Base-by-base conservation (phyloP, 768 basidiomycete species). In the Suillus subaureus region DNA sequence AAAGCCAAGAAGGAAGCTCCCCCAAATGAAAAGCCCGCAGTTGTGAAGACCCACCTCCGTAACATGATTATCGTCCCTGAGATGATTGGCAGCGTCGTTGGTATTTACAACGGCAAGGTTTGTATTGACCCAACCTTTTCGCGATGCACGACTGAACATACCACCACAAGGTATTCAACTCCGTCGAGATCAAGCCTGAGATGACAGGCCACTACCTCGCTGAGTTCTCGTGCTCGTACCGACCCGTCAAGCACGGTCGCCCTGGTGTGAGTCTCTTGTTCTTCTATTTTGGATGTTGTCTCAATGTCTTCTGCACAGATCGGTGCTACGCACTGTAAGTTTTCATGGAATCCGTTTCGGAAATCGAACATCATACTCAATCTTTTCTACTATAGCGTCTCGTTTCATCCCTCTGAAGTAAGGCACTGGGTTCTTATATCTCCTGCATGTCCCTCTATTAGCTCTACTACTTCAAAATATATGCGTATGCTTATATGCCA, bases 11-110 rank as follows among this genome's bases (percentile, higher is more conserved):
- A 97, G 85, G 96, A 98, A 81, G 95, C 96, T n/a, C 93, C 89
- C 64, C 93, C 97, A 71, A 97, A 98, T 82, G 96, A 99, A 84
- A 99, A 99, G 86, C 97, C 97, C 66, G 87, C 94, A 61, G 93
- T 96, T 72, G 97, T 99, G 76, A 99, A 99, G 88, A 99, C 97
- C 65, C 97, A 99, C 82, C 86, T 99, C 73, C 94, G 97, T 75
- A 91, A 99, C 83, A 99, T 99, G 97, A 97, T 99, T 81, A 91
- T 99, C 81, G 97, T 99, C 66, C 97, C 97, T 60, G 97, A 99
- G 85, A 99, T 99, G 97, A 98, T 99, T 80, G 97, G 97, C 68
- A 91, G 89, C 74, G 94, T 99, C 70, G 89, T 98, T 69, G 97
- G 97, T 68, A 97, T 99, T 78, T 99, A 99, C 89, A 97, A 96